Conservation (phyloP, 1,284 basidiomycete genomes). For the Moesziomyces sp. region DNA sequence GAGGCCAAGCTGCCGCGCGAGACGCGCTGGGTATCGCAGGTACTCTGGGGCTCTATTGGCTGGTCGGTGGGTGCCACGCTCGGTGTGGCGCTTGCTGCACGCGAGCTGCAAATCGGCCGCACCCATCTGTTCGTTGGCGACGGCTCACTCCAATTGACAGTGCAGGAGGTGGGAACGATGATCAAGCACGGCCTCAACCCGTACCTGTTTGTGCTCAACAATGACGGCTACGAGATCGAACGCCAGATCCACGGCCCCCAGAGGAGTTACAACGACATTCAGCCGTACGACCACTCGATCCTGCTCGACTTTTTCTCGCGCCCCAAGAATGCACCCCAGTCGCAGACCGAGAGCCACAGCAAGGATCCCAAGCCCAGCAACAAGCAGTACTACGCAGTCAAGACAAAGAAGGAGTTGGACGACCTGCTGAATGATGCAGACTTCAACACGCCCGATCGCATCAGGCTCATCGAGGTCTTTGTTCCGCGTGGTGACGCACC, state of each 20-base stretch:
- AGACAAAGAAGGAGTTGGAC: conserved; percentile 75
- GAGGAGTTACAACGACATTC: conserved; percentile 66
- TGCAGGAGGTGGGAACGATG: conserved; percentile 78
- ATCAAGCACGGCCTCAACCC: conserved; percentile 77
- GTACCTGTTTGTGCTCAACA: conserved; percentile 87
- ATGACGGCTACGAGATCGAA: conserved; percentile 82
- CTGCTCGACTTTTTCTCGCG: conserved; percentile 55
- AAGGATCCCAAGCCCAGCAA: conserved; percentile 71
- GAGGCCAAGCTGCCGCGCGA: conserved; percentile 38
- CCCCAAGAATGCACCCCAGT: not conserved
- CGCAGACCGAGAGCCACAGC: conserved; percentile 49
- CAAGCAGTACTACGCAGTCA: conserved; percentile 75
- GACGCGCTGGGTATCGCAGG: conserved; percentile 68
- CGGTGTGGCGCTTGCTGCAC: conserved; percentile 81
- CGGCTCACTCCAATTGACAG: conserved; percentile 71
- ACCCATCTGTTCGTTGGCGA: conserved; percentile 85
- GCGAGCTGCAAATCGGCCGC: conserved; percentile 73
- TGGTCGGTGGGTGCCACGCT: conserved; percentile 79
- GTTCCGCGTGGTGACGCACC: conserved; percentile 82
- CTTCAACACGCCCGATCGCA: conserved; percentile 75
- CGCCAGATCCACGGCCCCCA: conserved; percentile 78
- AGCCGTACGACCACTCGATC: conserved; percentile 45
- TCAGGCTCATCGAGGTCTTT: conserved; percentile 82
- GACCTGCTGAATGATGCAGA: conserved; percentile 73
- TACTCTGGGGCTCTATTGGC: conserved; percentile 87